Evolutionary conservation across 2,329 filamentous ascomycete species (phyloP), one percentile per base, ranked within the genome.

Genomic region (Penicillium oxalicum): DNA sequence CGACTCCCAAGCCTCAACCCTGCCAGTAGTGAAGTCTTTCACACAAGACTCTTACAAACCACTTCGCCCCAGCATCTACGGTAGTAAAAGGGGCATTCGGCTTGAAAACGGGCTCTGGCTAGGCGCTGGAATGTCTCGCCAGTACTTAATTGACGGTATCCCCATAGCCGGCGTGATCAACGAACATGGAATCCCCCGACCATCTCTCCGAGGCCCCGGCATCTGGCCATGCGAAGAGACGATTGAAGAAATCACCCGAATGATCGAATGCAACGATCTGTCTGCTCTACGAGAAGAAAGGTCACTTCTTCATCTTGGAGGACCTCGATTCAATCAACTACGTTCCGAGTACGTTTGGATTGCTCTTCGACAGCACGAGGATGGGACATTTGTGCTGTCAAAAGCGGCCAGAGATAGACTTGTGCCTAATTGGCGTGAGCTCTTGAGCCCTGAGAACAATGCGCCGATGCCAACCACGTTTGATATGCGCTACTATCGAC

Each of bases 121-220:
- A 13, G 13, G 13, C 5, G 40, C 40, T 13, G 40, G 40, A 25
- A 42, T 42, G 18, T 13, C 40, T 13, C 29, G 18, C 8, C 2
- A 42, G 28, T 42, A 42, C 6, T 24, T 42, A 28, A 18, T 42
- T 11, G 12, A 34, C 6, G 40, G 29, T 4, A 35, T 42, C 25
- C 40, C 40, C 13, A 42, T 42, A 11, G 29, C 40, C 12, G 40
- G 39, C 24, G 40, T 42, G n/a, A 42, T 42, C 28, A 42, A 34
- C 13, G 40, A 42, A 28, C 40, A n/a, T 7, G 29, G 40, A 11
- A 11, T 42, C 9, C 40, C 29, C 33, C 40, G 28, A 7, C 40
- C 40, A 33, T 35, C 40, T 9, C 18, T 42, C 13, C 18, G 29
- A 11, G 40, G 29, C 8, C 28, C 40, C 18, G 40, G 25, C 25